These are phyloP conservation scores for Neurospora sp. DNA, from an alignment of 495 filamentous ascomycete genomes.

Conservation along the genomic window DNA sequence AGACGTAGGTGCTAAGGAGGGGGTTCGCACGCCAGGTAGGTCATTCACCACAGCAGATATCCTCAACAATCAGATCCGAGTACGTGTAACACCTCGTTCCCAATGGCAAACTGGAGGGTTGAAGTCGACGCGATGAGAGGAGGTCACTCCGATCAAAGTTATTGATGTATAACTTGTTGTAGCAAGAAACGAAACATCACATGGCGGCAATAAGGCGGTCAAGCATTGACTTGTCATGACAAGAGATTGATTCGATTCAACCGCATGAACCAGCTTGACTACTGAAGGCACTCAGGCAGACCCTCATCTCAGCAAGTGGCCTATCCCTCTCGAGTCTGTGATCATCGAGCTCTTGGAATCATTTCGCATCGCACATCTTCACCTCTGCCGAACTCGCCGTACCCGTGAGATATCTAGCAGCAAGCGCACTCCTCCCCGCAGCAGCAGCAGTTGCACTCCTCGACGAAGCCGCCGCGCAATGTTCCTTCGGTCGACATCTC, in stretches of 20 bases:
- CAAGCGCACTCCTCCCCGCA: conserved; percentile 17
- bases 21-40: not conserved
- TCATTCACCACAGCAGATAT: not conserved
- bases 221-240: not conserved
- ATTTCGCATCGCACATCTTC: not conserved
- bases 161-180: not conserved
- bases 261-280: not conserved
- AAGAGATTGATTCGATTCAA: not conserved
- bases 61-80: not conserved
- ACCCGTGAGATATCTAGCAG: conserved; percentile 9
- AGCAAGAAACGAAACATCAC: not conserved
- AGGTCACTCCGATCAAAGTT: not conserved
- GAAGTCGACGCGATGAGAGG: not conserved
- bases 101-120: not conserved
- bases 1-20: not conserved
- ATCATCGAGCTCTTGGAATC: not conserved
- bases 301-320: not conserved
- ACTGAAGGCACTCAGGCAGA: not conserved
- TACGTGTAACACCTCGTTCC: not conserved
- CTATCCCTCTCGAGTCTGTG: not conserved
- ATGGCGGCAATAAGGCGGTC: not conserved
- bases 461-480: conserved; percentile 21
- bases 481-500: conserved; percentile 10
- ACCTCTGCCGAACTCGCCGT: not conserved
- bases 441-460: conserved; percentile 23